These are phyloP conservation scores for Corymbia citriodora DNA, from an alignment of 441 rosid species.

Conservation along the genomic window DNA sequence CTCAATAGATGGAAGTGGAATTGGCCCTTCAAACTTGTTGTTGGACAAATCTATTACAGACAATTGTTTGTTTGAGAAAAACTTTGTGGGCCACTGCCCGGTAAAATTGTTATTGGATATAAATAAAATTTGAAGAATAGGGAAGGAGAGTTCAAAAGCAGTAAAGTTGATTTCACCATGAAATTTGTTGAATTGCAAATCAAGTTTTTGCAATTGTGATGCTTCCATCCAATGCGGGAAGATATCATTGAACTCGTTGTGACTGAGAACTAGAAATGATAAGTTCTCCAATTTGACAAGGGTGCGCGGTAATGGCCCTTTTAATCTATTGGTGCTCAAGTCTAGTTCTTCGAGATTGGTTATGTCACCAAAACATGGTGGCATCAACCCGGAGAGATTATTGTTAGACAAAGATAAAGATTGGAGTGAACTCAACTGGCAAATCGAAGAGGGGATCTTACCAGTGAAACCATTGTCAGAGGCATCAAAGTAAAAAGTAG, in stretches of 20 bases:
- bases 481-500: fast-evolving
- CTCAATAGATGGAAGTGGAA: fast-evolving
- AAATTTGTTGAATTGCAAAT: not conserved
- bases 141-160: not conserved
- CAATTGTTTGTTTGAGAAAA: too few species aligned
- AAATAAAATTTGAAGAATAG: not conserved
- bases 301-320: not conserved
- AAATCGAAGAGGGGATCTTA: not conserved
- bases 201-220: fast-evolving
- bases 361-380: not conserved
- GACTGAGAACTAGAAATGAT: fast-evolving
- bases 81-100: fast-evolving
- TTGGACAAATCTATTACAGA: not conserved
- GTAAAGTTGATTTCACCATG: not conserved
- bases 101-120: not conserved
- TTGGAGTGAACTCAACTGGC: not conserved
- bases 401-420: not conserved
- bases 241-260: not conserved
- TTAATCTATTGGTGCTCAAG: not conserved
- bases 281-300: fast-evolving
- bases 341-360: fast-evolving
- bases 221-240: not conserved
- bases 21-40: not conserved
- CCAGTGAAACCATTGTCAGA: fast-evolving
- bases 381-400: not conserved